Percentiles rank a stretch among this genome's conserved stretches.
phyloP scores from a whole-genome alignment of 306 rosid species.

The Mimosa pudica region DNA sequence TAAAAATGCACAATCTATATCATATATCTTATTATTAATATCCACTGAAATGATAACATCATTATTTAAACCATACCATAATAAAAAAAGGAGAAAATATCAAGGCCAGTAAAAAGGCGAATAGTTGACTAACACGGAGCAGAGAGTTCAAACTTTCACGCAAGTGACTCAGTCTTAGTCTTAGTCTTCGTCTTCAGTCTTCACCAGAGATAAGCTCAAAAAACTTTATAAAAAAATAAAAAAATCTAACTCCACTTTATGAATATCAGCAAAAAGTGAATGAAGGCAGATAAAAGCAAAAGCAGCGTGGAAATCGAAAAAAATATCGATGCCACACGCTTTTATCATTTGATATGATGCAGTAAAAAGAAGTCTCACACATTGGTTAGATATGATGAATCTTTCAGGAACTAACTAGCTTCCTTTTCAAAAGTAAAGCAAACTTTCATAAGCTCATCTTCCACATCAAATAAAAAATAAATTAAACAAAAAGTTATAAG shows the following conservation, averaged over 20 bases:
- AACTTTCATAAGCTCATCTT: slow-evolving; percentile 27
- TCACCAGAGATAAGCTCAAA: slow-evolving; percentile 13
- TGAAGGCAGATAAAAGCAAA: slow-evolving; percentile 25
- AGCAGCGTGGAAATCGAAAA: slow-evolving; percentile 16
- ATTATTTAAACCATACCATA: not conserved
- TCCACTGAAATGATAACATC: not conserved
- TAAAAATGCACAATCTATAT: not conserved
- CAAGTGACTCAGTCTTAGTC: slow-evolving; percentile 24
- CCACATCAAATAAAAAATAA: not conserved
- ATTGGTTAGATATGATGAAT: slow-evolving; percentile 11
- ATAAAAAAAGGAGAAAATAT: not conserved
- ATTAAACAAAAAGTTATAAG: not conserved
- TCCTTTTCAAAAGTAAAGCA: slow-evolving; percentile 31
- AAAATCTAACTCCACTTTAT: not conserved
- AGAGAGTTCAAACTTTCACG: slow-evolving; percentile 13
- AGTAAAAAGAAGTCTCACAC: slow-evolving; percentile 36
- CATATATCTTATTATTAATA: not conserved
- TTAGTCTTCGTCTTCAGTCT: slow-evolving; percentile 20
- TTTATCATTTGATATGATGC: slow-evolving; percentile 20
- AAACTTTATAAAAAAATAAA: not conserved
- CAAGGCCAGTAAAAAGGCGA: not conserved
- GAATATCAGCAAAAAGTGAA: slow-evolving; percentile 23
- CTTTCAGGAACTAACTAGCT: slow-evolving; percentile 15
- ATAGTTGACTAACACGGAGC: slow-evolving; percentile 1
- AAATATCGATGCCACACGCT: slow-evolving; percentile 30